A percentile compares a stretch with the other conserved stretches of the same genome.
Evolutionary conservation across 2,329 filamentous ascomycete genomes (phyloP).

Genomic region (Chaetomiaceae sp.): DNA sequence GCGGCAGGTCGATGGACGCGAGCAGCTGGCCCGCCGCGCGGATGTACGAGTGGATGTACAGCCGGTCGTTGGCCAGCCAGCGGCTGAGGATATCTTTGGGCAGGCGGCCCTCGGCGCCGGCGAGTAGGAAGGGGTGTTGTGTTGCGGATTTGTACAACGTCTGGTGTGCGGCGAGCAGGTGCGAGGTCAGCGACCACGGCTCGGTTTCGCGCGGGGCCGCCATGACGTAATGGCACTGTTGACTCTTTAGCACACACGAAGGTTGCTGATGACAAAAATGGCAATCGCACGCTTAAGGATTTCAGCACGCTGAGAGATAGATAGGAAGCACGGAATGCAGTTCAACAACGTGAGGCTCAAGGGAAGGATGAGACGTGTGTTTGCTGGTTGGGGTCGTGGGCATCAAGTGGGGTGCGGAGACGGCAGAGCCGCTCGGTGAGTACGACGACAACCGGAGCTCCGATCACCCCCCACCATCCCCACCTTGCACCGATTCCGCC

Average conservation of each 20-base stretch:
- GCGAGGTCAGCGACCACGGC: conserved; percentile 48
- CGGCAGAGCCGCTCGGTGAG: no score
- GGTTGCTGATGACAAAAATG: no score
- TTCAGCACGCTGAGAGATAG: no score
- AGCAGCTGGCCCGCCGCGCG: conserved; percentile 60
- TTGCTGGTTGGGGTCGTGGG: no score
- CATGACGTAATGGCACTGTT: conserved; percentile 9
- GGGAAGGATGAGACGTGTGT: no score
- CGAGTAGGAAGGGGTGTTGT: conserved; percentile 58
- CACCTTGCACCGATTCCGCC: no score
- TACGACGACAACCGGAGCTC: no score
- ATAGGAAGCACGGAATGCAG: no score
- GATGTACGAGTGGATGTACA: conserved; percentile 64
- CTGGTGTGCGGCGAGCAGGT: conserved; percentile 47
- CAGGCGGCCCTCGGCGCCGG: conserved; percentile 57
- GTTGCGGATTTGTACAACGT: conserved; percentile 50
- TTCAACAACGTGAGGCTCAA: no score
- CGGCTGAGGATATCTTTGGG: conserved; percentile 49
- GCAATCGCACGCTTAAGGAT: no score
- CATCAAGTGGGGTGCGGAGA: no score
- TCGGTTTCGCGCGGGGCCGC: not conserved
- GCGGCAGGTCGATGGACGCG: conserved; percentile 52
- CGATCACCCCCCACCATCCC: no score
- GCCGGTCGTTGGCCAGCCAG: conserved; percentile 67
- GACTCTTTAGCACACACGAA: not conserved